A percentile compares a stretch with the other conserved stretches of the same genome.
phyloP scores from a whole-genome alignment of 1,139 yeast species.

The Blastobotrys illinoisensis region DNA sequence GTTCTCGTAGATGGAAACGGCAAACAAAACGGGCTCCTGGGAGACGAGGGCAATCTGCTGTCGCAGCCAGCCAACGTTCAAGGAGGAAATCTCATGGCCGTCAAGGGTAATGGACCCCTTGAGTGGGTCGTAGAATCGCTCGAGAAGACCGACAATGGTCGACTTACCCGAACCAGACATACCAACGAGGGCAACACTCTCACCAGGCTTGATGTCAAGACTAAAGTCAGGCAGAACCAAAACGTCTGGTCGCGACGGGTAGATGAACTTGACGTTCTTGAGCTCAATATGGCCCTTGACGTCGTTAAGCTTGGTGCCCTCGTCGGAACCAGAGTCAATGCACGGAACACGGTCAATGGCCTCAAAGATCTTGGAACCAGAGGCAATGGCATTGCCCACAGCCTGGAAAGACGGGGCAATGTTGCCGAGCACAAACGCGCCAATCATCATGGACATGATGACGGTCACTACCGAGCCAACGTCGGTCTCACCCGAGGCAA shows the following conservation, averaged over 20 bases:
- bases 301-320: constrained; percentile 31
- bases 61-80: constrained; percentile 68
- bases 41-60: constrained; percentile 77
- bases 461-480: constrained; percentile 35
- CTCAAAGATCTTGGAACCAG: constrained; percentile 38
- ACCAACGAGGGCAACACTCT: constrained; percentile 85
- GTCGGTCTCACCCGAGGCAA: constrained; percentile 31
- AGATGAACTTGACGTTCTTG: constrained; percentile 46
- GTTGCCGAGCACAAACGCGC: constrained; percentile 39
- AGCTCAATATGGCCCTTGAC: constrained; percentile 56
- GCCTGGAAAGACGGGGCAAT: constrained; percentile 39
- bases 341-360: constrained; percentile 39
- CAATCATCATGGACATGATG: constrained; percentile 38
- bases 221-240: constrained; percentile 59
- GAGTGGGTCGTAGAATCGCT: constrained; percentile 61
- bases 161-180: constrained; percentile 92
- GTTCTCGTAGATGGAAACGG: constrained; percentile 75
- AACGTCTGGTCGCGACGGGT: constrained; percentile 85
- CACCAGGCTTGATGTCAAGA: constrained; percentile 58
- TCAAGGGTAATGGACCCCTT: constrained; percentile 64
- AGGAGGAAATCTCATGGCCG: constrained; percentile 54
- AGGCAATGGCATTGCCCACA: constrained; percentile 37
- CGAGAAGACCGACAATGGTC: constrained; percentile 67
- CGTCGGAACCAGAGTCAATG: constrained; percentile 31
- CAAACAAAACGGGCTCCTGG: constrained; percentile 79